Evolutionary conservation across 768 basidiomycete species (phyloP).

Genomic region (Trametopsis cervina): DNA sequence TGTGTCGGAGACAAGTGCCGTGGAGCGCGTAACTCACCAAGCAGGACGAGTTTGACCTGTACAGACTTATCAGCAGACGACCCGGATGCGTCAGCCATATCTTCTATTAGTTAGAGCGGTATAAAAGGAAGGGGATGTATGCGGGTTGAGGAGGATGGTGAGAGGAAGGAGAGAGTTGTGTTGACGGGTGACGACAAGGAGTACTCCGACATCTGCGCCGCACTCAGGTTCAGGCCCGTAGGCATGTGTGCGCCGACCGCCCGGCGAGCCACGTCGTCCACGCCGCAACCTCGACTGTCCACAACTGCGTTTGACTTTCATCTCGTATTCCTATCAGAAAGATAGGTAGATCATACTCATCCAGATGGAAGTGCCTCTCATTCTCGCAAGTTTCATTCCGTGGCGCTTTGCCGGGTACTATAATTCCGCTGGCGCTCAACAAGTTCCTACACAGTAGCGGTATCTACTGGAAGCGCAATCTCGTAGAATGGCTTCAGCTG

Average conservation of each 20-base stretch:
- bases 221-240: background rate
- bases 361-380: too few relatives aligned
- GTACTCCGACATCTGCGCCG: conserved; percentile 3
- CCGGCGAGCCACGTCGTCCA: background rate
- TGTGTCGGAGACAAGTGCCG: background rate
- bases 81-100: conserved; percentile 72
- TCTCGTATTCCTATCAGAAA: too few relatives aligned
- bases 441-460: background rate
- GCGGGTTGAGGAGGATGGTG: conserved; percentile 5
- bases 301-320: too few relatives aligned
- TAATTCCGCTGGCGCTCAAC: background rate
- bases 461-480: conserved; percentile 8
- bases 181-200: conserved; percentile 12
- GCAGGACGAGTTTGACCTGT: conserved; percentile 94
- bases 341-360: too few relatives aligned
- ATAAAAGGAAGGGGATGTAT: conserved; percentile 11
- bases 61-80: conserved; percentile 82
- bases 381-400: too few relatives aligned
- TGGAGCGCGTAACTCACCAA: conserved; percentile 76
- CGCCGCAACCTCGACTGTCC: too few relatives aligned
- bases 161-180: conserved; percentile 5
- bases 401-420: too few relatives aligned
- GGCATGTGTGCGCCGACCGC: too few relatives aligned
- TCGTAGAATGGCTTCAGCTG: conserved; percentile 34
- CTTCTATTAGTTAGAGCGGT: conserved; percentile 15